Conservation (phyloP, 225 moss, liverwort and hornwort genomes). For the Asterella californica region DNA sequence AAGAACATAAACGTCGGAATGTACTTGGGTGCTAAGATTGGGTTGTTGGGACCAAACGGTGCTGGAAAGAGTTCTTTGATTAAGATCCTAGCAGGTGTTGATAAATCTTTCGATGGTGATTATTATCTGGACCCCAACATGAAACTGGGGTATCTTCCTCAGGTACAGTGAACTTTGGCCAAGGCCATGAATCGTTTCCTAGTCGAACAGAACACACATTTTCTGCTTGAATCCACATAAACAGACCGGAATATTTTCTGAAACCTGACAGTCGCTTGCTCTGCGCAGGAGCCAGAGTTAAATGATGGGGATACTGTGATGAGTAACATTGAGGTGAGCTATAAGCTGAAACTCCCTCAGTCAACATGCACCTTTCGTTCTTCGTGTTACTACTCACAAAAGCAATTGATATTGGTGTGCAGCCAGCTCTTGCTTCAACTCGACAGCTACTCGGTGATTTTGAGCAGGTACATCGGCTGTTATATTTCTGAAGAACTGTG, state of each 20-base stretch:
- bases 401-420: constrained; percentile 19
- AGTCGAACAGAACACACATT: neutral
- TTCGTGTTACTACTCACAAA: neutral
- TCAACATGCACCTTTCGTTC: neutral
- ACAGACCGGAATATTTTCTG: neutral
- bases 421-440: constrained; percentile 79
- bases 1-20: constrained; percentile 91
- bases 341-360: neutral
- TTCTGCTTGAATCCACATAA: neutral
- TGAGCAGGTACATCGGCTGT: constrained; percentile 52
- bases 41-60: constrained; percentile 88
- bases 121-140: constrained; percentile 74
- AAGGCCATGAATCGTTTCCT: no score
- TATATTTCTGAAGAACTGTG: neutral
- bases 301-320: constrained; percentile 79
- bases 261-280: neutral
- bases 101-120: constrained; percentile 77
- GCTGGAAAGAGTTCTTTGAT: constrained; percentile 81
- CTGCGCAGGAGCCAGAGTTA: constrained; percentile 77
- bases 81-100: constrained; percentile 91
- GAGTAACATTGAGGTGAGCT: constrained; percentile 83
- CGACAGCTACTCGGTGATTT: constrained; percentile 74
- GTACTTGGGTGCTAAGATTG: constrained; percentile 97
- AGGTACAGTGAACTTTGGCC: constrained; percentile 40
- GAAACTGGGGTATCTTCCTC: constrained; percentile 78